Percentiles rank a stretch among this genome's conserved stretches.
These are phyloP conservation scores for Dendryphion nanum DNA, from an alignment of 2,329 filamentous ascomycete genomes.

Conservation along the genomic window DNA sequence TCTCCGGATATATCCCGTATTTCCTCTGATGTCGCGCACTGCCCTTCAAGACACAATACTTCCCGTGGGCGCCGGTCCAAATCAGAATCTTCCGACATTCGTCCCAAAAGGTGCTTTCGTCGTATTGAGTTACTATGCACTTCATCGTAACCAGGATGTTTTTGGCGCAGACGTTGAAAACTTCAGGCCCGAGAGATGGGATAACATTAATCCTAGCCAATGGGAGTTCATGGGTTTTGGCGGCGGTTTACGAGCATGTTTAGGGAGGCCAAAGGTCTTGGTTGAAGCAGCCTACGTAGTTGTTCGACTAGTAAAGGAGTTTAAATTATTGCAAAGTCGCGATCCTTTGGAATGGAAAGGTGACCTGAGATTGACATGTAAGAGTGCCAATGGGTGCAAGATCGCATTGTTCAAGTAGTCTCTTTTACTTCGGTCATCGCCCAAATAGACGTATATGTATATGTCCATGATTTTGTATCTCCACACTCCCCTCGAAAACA, in stretches of 20 bases:
- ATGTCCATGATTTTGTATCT: too few relatives aligned
- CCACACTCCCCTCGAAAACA: too few relatives aligned
- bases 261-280: conserved; percentile 13
- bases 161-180: conserved; percentile 15
- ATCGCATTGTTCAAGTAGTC: too few relatives aligned
- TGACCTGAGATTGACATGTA: conserved; percentile 7
- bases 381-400: conserved; percentile 12
- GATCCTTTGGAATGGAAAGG: conserved; percentile 9
- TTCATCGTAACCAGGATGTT: conserved; percentile 38
- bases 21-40: conserved; percentile 10
- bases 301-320: conserved; percentile 7
- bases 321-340: conserved; percentile 6
- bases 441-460: too few relatives aligned
- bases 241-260: conserved; percentile 10
- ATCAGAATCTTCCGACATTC: conserved; percentile 7
- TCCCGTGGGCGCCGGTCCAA: conserved; percentile 14
- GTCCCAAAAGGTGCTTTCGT: conserved; percentile 8
- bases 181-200: conserved; percentile 11
- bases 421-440: too few relatives aligned
- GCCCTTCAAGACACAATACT: conserved; percentile 12
- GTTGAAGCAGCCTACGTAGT: conserved; percentile 14
- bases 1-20: conserved; percentile 15
- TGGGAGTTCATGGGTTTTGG: conserved; percentile 16
- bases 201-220: conserved; percentile 6
- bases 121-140: conserved; percentile 40